Base-by-base conservation (phyloP, 768 basidiomycete species). In the Melanogaster broomeanus region DNA sequence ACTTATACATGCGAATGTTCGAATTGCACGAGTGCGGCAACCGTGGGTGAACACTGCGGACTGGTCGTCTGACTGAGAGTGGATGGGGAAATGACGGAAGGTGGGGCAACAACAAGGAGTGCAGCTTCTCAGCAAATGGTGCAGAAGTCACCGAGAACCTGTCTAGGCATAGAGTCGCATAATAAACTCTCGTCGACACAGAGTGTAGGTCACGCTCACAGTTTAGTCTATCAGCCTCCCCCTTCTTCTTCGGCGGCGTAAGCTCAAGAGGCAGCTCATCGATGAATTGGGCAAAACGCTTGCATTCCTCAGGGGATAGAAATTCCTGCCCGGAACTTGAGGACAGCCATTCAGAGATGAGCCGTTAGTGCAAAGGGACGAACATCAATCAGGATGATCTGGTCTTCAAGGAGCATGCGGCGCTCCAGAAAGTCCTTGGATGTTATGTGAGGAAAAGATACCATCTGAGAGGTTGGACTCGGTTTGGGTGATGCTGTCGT, bases 1-100 rank as follows among this genome's bases (percentile, higher is more conserved):
- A 90, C 57, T 83, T 84, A 66, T 89, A 89, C 53, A 89, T 65
- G 25, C 89, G 74, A 28, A 90, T 89, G 61, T 90, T 89, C 2
- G 84, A 78, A 65, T 90, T 90, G 49, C 87, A 77, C 2, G 81
- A 84, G 59, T 83, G 77, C 0, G 82, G 77, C 15, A 68, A 55
- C 48, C 78, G 73, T 42, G 60, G 18, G 24, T 30, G 35, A 18
- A 11, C 30, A 33, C 44, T 46, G 24, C 40, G 61, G 39, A 44
- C 50, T 41, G 44, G 58, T 49, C 43, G 59, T 61, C 60, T 61
- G 45, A 52, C 54, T 49, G 75, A 71, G 4, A 64, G 63, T 42
- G 72, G 72, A 56, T 61, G 80, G 60, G 60, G 73, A 49, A 88
- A 83, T 2, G 70, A 71, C 2, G 84, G 84, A 2, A 89, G 70